Percentiles rank a stretch among this genome's conserved stretches.
These are phyloP conservation scores for Dryadomyces quercus-mongolicae DNA, from an alignment of 2,329 filamentous ascomycete species.

Conservation along the genomic window DNA sequence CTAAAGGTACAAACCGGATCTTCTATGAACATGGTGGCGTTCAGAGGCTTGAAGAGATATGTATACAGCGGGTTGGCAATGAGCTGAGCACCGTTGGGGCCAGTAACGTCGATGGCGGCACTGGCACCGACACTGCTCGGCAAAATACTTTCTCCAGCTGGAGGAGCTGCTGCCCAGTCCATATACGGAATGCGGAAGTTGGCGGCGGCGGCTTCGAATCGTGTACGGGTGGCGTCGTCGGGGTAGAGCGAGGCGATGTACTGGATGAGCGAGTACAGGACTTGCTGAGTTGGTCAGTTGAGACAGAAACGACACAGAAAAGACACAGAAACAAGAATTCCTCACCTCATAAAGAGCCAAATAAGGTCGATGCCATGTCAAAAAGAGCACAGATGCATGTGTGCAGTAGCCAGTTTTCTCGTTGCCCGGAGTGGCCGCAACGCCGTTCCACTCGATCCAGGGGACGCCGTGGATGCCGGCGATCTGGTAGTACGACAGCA, in stretches of 20 bases:
- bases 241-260: slow-evolving; percentile 36
- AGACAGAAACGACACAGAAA: not conserved
- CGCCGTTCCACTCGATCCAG: slow-evolving; percentile 40
- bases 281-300: slow-evolving; percentile 21
- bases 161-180: slow-evolving; percentile 43
- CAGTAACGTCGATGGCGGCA: slow-evolving; percentile 33
- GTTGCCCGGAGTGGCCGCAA: slow-evolving; percentile 36
- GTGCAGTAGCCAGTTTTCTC: slow-evolving; percentile 59
- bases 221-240: slow-evolving; percentile 23
- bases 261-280: slow-evolving; percentile 22
- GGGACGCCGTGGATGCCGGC: slow-evolving; percentile 74
- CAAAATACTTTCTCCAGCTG: slow-evolving; percentile 33
- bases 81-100: slow-evolving; percentile 40
- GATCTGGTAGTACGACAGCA: slow-evolving; percentile 67
- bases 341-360: slow-evolving; percentile 48
- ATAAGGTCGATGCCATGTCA: slow-evolving; percentile 76
- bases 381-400: slow-evolving; percentile 62
- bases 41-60: slow-evolving; percentile 48
- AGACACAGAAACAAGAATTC: not conserved
- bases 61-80: slow-evolving; percentile 52
- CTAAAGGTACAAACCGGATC: slow-evolving; percentile 48
- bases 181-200: slow-evolving; percentile 46
- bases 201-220: slow-evolving; percentile 38
- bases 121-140: slow-evolving; percentile 33
- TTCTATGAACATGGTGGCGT: slow-evolving; percentile 44